phyloP scores from a whole-genome alignment of 2,329 filamentous ascomycete species.

The Paracoccidioides brasiliensis region DNA sequence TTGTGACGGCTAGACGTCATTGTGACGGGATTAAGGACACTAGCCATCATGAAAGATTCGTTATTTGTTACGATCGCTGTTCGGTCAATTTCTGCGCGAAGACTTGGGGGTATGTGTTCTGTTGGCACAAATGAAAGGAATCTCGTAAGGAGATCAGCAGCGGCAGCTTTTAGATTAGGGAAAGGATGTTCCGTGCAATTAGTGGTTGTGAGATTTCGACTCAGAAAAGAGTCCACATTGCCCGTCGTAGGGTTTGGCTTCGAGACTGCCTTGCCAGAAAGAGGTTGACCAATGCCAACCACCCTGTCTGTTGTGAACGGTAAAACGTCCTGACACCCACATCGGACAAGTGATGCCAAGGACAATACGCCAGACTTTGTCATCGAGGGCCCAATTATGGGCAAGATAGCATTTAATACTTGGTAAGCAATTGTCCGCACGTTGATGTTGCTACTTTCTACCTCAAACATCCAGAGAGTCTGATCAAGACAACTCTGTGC shows the following conservation, averaged over 20 bases:
- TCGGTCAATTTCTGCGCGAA: conserved; percentile 66
- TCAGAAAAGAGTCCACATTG: conserved; percentile 63
- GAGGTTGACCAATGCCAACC: conserved; percentile 26
- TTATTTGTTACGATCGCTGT: conserved; percentile 60
- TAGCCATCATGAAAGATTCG: conserved; percentile 63
- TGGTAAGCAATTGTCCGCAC: conserved; percentile 51
- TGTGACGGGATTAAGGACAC: conserved; percentile 64
- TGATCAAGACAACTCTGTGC: conserved; percentile 57
- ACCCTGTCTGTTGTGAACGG: conserved; percentile 17
- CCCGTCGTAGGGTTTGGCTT: conserved; percentile 31
- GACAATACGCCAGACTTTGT: conserved; percentile 52
- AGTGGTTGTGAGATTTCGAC: conserved; percentile 23
- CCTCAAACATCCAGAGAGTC: conserved; percentile 53
- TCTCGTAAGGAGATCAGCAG: conserved; percentile 47
- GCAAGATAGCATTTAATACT: conserved; percentile 45
- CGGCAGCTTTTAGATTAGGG: conserved; percentile 41
- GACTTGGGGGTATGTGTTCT: conserved; percentile 52
- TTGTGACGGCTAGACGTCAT: conserved; percentile 48
- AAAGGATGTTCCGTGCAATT: conserved; percentile 11
- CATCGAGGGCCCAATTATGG: conserved; percentile 51
- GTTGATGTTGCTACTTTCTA: conserved; percentile 36
- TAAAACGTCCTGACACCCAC: conserved; percentile 64
- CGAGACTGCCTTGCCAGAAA: conserved; percentile 18
- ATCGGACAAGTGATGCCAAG: conserved; percentile 48
- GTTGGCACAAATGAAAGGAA: conserved; percentile 53